Evolutionary conservation across 1,284 basidiomycete genomes (phyloP).

Genomic region (Trametes sp.): DNA sequence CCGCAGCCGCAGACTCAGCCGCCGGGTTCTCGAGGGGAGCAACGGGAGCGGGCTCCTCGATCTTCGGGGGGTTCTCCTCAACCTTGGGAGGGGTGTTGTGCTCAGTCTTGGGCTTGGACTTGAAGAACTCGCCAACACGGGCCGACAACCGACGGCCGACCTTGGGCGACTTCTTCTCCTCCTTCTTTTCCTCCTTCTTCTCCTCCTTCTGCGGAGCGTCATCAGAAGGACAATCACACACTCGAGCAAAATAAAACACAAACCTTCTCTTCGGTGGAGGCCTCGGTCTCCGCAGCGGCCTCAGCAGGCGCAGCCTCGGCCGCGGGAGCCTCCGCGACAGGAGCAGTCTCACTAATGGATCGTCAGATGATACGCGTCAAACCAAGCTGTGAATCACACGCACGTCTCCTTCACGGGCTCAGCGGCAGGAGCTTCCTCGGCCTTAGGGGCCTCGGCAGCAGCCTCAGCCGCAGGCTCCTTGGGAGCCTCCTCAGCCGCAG

Average conservation of each 20-base stretch:
- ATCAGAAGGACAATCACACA: neutral
- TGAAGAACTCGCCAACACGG: conserved; percentile 82
- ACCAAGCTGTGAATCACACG: conserved; percentile 36
- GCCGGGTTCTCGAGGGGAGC: conserved; percentile 80
- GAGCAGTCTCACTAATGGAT: conserved; percentile 71
- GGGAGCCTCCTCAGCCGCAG: conserved; percentile 42
- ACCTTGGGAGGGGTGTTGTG: conserved; percentile 80
- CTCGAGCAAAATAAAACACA: conserved; percentile 12
- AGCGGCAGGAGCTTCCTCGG: conserved; percentile 47
- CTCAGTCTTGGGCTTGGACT: conserved; percentile 76
- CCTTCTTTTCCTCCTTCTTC: conserved; percentile 49
- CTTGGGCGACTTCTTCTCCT: conserved; percentile 56
- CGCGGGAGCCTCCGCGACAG: conserved; percentile 50
- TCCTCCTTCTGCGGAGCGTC: conserved; percentile 46
- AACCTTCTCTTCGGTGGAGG: conserved; percentile 71
- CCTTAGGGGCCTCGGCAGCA: conserved; percentile 44
- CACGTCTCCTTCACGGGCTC: conserved; percentile 67
- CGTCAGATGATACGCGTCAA: conserved; percentile 2
- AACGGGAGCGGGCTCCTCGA: conserved; percentile 76
- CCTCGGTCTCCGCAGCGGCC: conserved; percentile 51
- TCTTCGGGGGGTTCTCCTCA: conserved; percentile 82
- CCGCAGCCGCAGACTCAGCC: conserved; percentile 45
- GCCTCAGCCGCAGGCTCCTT: conserved; percentile 42
- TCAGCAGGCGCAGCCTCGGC: conserved; percentile 45
- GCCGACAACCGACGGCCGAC: conserved; percentile 79